Evolutionary conservation across 768 basidiomycete species (phyloP).

Genomic region (Leccinum pellstonianum): DNA sequence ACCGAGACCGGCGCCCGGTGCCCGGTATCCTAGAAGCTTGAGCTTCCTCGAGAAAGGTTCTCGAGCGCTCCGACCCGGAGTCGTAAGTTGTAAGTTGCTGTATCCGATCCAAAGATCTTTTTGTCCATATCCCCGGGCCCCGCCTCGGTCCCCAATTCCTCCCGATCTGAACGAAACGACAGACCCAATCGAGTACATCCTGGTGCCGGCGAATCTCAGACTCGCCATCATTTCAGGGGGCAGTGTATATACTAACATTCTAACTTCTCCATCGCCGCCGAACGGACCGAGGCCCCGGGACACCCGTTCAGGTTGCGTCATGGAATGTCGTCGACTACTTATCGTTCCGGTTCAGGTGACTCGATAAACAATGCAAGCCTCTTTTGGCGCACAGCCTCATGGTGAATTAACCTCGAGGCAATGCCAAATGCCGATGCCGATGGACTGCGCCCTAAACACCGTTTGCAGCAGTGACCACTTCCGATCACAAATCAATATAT

Average conservation of each 20-base stretch:
- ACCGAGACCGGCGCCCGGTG: no score
- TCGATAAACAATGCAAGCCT: not conserved
- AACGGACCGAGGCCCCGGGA: not conserved
- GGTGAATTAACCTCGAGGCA: constrained; percentile 15
- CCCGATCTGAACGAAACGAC: not conserved
- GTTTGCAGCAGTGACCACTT: not conserved
- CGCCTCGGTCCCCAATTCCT: not conserved
- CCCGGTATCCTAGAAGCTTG: not conserved
- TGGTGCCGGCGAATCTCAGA: not conserved
- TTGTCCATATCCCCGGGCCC: not conserved
- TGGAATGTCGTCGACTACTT: no score
- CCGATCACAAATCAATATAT: not conserved
- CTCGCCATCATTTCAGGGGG: not conserved
- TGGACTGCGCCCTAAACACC: not conserved
- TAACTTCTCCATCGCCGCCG: not conserved
- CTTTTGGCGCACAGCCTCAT: constrained; percentile 10
- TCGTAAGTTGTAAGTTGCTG: not conserved
- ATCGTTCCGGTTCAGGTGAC: no score
- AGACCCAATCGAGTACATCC: not conserved
- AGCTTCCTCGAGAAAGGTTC: not conserved
- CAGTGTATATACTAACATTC: not conserved
- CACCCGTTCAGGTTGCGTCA: not conserved
- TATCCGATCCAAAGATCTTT: not conserved
- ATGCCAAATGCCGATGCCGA: not conserved
- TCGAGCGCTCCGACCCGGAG: not conserved